phyloP scores from a whole-genome alignment of 1,284 basidiomycete species.

The Cryptococcus sp. region DNA sequence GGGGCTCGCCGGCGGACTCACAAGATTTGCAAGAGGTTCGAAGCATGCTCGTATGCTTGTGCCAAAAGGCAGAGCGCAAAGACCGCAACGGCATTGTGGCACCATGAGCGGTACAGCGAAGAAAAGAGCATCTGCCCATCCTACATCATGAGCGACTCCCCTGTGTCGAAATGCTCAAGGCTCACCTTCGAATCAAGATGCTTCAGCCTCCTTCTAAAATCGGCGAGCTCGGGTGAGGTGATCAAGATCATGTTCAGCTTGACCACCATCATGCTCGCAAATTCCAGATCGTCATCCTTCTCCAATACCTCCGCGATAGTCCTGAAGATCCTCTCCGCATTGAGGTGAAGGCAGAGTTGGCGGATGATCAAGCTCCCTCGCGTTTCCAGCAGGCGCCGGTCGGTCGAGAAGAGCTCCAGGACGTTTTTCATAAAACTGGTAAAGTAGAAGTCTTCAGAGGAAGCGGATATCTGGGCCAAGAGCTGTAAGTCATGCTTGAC shows the following conservation, averaged over 20 bases:
- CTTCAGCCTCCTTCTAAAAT: conserved; percentile 87
- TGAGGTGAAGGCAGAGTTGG: conserved; percentile 88
- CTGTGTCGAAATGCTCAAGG: not conserved
- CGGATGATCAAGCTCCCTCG: conserved; percentile 93
- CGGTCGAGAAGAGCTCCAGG: conserved; percentile 90
- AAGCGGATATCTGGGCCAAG: conserved; percentile 87
- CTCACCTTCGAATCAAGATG: conserved; percentile 85
- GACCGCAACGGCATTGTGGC: conserved; percentile 94
- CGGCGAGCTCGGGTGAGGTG: conserved; percentile 88
- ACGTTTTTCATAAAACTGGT: conserved; percentile 93
- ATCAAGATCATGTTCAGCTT: conserved; percentile 96
- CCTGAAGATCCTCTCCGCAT: conserved; percentile 91
- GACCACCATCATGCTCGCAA: conserved; percentile 94
- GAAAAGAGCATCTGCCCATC: conserved; percentile 89
- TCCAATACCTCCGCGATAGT: conserved; percentile 96
- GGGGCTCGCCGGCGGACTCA: conserved; percentile 46
- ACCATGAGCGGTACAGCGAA: conserved; percentile 93
- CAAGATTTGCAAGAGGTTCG: conserved; percentile 95
- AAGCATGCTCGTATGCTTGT: conserved; percentile 98
- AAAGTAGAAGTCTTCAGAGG: conserved; percentile 91
- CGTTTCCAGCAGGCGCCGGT: conserved; percentile 80
- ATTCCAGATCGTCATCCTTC: conserved; percentile 96
- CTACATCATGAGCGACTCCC: conserved; percentile 52
- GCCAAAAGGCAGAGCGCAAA: conserved; percentile 93
- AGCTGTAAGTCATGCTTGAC: conserved; percentile 94